Evolutionary conservation across 495 filamentous ascomycete species (phyloP).

Genomic region (Daldinia childiae): DNA sequence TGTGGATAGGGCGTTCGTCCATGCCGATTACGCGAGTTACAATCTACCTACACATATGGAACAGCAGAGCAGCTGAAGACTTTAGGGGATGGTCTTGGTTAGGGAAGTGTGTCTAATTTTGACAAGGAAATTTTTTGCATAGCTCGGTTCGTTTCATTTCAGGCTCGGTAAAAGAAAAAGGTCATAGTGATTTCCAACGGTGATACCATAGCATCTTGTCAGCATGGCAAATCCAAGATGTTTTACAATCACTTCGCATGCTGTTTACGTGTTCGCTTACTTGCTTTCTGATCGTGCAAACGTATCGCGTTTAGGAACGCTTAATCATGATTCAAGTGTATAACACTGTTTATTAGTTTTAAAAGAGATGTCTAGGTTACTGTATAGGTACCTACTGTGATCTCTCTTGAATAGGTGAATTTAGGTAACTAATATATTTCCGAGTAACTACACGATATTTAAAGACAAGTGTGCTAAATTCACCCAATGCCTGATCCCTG

Average conservation of each 20-base stretch:
- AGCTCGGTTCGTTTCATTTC: conserved; percentile 20
- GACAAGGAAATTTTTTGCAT: conserved; percentile 18
- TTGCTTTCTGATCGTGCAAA: neutral
- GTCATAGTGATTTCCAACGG: conserved; percentile 23
- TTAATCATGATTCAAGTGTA: no score
- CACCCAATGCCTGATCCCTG: no score
- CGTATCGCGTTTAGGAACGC: no score
- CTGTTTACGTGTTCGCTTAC: neutral
- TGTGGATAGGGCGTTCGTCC: conserved; percentile 72
- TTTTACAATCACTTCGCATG: neutral
- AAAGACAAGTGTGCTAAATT: no score
- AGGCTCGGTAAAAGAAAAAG: conserved; percentile 14
- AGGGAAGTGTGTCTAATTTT: neutral
- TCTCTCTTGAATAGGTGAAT: no score
- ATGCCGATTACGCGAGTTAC: conserved; percentile 81
- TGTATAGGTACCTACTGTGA: no score
- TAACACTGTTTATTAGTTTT: no score
- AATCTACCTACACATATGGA: conserved; percentile 89
- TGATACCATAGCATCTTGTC: conserved; percentile 15
- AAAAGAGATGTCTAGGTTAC: no score
- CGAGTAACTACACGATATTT: no score
- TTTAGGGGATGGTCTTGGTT: neutral
- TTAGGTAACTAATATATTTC: no score
- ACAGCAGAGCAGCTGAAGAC: conserved; percentile 61
- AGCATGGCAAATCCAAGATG: conserved; percentile 5